Percentiles rank a stretch among this genome's conserved stretches.
These are phyloP conservation scores for Berberis thunbergii DNA, from an alignment of 164 flowering plant genomes.

Conservation along the genomic window DNA sequence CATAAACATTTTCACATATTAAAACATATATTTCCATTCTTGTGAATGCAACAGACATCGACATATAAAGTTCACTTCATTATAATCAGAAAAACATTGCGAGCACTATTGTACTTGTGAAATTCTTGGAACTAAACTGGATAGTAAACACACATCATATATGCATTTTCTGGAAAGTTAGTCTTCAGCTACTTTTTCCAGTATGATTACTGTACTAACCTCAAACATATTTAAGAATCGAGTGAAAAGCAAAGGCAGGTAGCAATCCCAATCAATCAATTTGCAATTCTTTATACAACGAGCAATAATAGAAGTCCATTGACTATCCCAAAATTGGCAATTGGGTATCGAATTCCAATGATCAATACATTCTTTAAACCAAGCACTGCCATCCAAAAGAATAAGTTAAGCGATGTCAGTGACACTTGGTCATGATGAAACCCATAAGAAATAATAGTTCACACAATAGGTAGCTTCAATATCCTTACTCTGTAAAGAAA, in stretches of 20 bases:
- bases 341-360: constrained; percentile 79
- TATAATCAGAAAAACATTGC: too few species aligned
- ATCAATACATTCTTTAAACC: constrained; percentile 52
- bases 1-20: too few species aligned
- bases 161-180: not conserved
- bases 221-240: constrained; percentile 86
- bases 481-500: constrained; percentile 72
- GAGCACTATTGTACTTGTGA: too few species aligned
- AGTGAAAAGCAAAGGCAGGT: constrained; percentile 63
- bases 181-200: not conserved
- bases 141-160: too few species aligned
- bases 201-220: constrained; percentile 32
- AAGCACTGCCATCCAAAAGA: constrained; percentile 40
- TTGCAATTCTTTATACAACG: constrained; percentile 67
- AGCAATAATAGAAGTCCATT: constrained; percentile 76
- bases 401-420: not conserved
- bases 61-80: too few species aligned
- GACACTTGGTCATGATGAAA: constrained; percentile 8
- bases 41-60: too few species aligned
- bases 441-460: constrained; percentile 1
- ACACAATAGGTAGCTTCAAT: not conserved
- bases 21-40: too few species aligned
- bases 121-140: too few species aligned
- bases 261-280: constrained; percentile 63
- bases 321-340: constrained; percentile 95